Percentiles rank a stretch among this genome's conserved stretches.
These are phyloP conservation scores for Dimocarpus longan DNA, from an alignment of 345 rosid genomes.

Conservation along the genomic window DNA sequence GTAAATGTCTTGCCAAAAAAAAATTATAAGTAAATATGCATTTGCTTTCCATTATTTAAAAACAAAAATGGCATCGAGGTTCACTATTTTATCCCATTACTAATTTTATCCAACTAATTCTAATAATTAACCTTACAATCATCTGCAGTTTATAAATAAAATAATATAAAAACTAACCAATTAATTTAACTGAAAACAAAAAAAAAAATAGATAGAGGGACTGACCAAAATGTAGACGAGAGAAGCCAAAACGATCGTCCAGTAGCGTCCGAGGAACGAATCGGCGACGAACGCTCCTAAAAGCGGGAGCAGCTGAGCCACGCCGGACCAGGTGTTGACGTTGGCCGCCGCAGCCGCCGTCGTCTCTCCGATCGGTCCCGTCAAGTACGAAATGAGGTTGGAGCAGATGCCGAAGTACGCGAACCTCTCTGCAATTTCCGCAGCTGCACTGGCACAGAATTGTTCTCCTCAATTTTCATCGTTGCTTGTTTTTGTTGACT, in stretches of 20 bases:
- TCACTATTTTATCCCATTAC: too few relatives aligned
- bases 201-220: background rate
- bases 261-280: background rate
- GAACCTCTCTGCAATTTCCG: constrained; percentile 14
- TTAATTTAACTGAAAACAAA: too few relatives aligned
- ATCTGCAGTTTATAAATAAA: too few relatives aligned
- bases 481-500: too few relatives aligned
- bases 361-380: constrained; percentile 1
- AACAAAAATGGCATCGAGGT: too few relatives aligned
- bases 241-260: background rate
- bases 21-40: too few relatives aligned
- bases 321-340: background rate
- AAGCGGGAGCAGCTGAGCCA: background rate
- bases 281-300: background rate
- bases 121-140: too few relatives aligned
- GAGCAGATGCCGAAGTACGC: background rate
- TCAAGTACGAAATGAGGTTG: background rate
- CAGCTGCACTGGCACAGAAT: constrained; percentile 15
- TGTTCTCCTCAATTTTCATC: background rate
- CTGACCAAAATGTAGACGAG: background rate
- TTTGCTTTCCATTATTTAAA: too few relatives aligned
- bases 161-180: too few relatives aligned
- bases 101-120: too few relatives aligned
- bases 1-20: too few relatives aligned
- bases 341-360: background rate